phyloP scores from a whole-genome alignment of 306 rosid genomes.

The Quercus ilex region DNA sequence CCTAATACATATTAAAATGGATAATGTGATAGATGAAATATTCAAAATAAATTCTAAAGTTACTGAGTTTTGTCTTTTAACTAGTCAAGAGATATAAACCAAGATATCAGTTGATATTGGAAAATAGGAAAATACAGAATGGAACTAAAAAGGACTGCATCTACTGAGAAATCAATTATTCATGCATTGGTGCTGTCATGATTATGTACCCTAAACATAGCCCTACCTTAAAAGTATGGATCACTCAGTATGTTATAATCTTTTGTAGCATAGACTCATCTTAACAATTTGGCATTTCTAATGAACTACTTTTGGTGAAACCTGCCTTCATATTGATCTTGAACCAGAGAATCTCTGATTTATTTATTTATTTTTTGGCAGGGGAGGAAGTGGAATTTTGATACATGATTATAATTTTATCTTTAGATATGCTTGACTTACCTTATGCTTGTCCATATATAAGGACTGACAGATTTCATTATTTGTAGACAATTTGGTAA shows the following conservation, averaged over 20 bases:
- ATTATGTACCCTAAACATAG: not conserved
- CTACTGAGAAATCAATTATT: not conserved
- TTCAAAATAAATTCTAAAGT: not conserved
- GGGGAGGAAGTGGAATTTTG: not conserved
- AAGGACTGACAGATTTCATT: conserved; percentile 22
- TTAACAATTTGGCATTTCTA: not conserved
- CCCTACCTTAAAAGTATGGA: not conserved
- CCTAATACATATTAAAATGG: not conserved
- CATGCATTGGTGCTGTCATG: not conserved
- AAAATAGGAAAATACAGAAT: not conserved
- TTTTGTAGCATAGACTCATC: not conserved
- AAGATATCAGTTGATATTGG: not conserved
- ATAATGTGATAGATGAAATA: not conserved
- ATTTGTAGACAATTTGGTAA: conserved; percentile 45
- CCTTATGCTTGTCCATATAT: not conserved
- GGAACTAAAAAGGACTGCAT: not conserved
- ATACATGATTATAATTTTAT: conserved; percentile 5
- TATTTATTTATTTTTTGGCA: too few relatives aligned
- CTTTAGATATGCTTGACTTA: conserved; percentile 2
- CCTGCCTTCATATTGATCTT: not conserved
- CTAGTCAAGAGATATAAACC: not conserved
- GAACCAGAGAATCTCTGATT: not conserved
- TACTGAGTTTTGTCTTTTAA: not conserved
- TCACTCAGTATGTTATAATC: not conserved
- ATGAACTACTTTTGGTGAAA: not conserved